These are phyloP conservation scores for Debaryomyces psychrophilus DNA, from an alignment of 1,139 yeast species.

Conservation along the genomic window DNA sequence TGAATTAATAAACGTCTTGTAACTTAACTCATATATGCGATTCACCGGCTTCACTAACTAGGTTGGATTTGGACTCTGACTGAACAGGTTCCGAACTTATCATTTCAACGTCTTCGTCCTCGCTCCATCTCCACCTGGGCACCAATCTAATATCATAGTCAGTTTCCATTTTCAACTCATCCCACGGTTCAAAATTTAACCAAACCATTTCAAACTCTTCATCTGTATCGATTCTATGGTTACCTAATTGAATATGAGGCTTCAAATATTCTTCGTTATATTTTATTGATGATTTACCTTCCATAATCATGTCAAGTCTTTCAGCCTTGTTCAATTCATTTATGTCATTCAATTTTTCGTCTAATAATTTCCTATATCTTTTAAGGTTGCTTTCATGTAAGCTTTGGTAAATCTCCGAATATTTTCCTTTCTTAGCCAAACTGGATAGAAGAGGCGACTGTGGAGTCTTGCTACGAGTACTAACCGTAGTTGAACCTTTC, in stretches of 20 bases:
- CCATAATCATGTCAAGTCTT: slow-evolving; percentile 40
- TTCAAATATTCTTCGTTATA: slow-evolving; percentile 32
- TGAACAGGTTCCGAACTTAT: not conserved
- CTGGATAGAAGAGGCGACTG: slow-evolving; percentile 12
- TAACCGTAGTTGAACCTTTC: not conserved
- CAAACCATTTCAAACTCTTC: slow-evolving; percentile 51
- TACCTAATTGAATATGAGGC: slow-evolving; percentile 44
- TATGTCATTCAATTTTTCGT: slow-evolving; percentile 31
- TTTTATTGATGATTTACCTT: slow-evolving; percentile 31
- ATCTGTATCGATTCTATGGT: slow-evolving; percentile 39
- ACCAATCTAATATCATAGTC: slow-evolving; percentile 48
- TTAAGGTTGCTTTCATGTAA: slow-evolving; percentile 27
- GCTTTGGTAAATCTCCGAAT: slow-evolving; percentile 31
- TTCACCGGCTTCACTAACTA: slow-evolving; percentile 8
- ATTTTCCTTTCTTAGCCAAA: slow-evolving; percentile 25
- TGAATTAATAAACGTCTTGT: slow-evolving; percentile 8
- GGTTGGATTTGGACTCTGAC: not conserved
- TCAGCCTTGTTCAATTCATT: slow-evolving; percentile 42
- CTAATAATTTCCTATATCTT: slow-evolving; percentile 26
- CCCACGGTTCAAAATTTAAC: slow-evolving; percentile 58
- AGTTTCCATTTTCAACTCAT: slow-evolving; percentile 48
- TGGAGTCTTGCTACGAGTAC: not conserved
- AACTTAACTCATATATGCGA: slow-evolving; percentile 9
- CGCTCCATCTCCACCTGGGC: slow-evolving; percentile 37
- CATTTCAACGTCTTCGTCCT: slow-evolving; percentile 12